phyloP scores from a whole-genome alignment of 2,329 filamentous ascomycete genomes.

The Aspergillus puulaauensis region DNA sequence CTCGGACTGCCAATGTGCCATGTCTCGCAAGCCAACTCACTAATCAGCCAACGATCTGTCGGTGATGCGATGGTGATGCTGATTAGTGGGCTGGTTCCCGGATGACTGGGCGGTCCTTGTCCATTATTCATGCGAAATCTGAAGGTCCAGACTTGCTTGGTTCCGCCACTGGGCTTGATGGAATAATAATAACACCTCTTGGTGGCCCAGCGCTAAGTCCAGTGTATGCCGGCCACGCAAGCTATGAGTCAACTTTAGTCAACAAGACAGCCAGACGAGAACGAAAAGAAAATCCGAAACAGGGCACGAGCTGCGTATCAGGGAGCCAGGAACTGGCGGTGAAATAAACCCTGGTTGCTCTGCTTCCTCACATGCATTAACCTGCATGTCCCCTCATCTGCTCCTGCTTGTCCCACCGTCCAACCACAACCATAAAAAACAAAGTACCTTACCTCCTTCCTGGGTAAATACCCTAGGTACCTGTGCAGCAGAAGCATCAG shows the following conservation, averaged over 20 bases:
- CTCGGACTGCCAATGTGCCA: background rate
- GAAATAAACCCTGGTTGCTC: background rate
- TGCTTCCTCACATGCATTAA: background rate
- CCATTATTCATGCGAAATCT: background rate
- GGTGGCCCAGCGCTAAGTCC: background rate
- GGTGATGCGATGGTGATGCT: background rate
- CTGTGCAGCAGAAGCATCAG: background rate
- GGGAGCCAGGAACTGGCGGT: background rate
- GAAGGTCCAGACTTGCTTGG: background rate
- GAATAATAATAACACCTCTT: background rate
- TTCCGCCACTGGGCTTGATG: background rate
- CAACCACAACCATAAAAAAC: background rate
- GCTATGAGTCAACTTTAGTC: background rate
- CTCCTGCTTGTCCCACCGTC: background rate
- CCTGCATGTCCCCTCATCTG: slow-evolving; percentile 2
- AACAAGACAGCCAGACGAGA: background rate
- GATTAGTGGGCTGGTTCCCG: background rate
- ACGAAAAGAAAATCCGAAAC: background rate
- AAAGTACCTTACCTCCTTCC: background rate
- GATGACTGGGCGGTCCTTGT: background rate
- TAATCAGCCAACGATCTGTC: background rate
- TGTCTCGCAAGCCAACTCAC: background rate
- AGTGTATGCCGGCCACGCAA: background rate
- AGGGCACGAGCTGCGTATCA: background rate
- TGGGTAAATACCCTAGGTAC: no score